Base-by-base conservation (phyloP, 176 grass and related monocot genomes). In the Avena atlantica region DNA sequence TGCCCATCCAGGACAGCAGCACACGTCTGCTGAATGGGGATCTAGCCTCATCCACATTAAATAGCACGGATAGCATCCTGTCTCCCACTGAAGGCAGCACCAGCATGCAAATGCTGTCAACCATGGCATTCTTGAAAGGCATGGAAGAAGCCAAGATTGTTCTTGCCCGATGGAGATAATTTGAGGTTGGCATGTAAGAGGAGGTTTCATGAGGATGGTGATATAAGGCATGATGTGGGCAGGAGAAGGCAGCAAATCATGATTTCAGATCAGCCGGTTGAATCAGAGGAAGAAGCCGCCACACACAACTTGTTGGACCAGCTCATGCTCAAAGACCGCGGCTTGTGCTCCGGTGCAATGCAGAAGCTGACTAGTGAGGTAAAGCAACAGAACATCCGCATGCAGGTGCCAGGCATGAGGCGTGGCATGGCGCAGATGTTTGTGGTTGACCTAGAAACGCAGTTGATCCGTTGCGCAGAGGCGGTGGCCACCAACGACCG, bases 391-490 rank as follows among this genome's bases (percentile, higher is more conserved):
- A 73, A n/a, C 20, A 82, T 45, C 48, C 12, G 76, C 21, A 72
- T 61, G 72, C 80, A 57, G 31, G 67, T 24, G 51, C 74, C 76
- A 4, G 70, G 56, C 10, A 78, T 66, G 83, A 76, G 70, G 11
- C 4, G 4, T 9, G 65, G 77, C n/a, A 40, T 70, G 21, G 36
- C n/a, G 10, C 34, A 77, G 36, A 63, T 63, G 60, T 83, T 74
- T 64, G 90, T 87, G 19, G 79, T 84, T 15, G 89, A 92, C 85
- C 72, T 89, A 59, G 63, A 73, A 16, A 92, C 80, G 13, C 59
- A 86, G 53, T 79, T 92, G 21, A 83, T 92, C 65, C 90, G 52
- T 25, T 92, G 90, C 27, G 87, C 87, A 27, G 62, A 89, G 74
- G 76, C 86, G n/a, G 60, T 63, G 21, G 21, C 60, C 60, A 63